Base-by-base conservation (phyloP, 306 rosid genomes). In the Hylodesmum podocarpum region DNA sequence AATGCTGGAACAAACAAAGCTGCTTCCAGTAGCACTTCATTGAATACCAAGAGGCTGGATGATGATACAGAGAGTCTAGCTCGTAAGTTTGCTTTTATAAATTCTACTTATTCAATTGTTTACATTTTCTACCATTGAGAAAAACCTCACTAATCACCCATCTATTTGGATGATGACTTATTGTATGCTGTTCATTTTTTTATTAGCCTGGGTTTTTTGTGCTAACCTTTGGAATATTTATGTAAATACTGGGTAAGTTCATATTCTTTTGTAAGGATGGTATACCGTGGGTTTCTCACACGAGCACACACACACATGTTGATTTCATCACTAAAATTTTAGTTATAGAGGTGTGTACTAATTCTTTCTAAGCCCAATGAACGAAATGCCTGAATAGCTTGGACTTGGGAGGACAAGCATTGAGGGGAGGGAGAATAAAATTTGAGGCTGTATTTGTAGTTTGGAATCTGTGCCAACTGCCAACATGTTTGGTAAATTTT, bases 41-140 rank as follows among this genome's bases (percentile, higher is more conserved):
- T 93, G 81, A 93, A 93, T 80, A 91, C 98, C 19, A 89, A 94
- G 91, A 91, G 90, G 88, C 83, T 93, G 10, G 98, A 93, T 73
- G 97, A 93, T 1, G 97, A 93, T 83, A 88, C 97, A 0, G 98
- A 93, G 80, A 89, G 65, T 70, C 91, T 93, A 54, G 58, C 94
- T 67, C 96, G 98, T 93, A 66, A 88, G 97, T 86, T 2, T 76
- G 11, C 24, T 31, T 44, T 18, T 28, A 59, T 28, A 16, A 49
- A n/a, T 41, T 74, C 28, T 44, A 21, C 51, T 12, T 4, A 6
- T 44, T 34, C 64, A 3, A 0, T 49, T 18, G 57, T 1, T 44
- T 46, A 10, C 19, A 37, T 81, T 55, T 69, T 50, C 25, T 59
- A 19, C 29, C 11, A 5, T 12, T 59, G n/a, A 40, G 61, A 39